Evolutionary conservation across 2,329 filamentous ascomycete genomes (phyloP).

Genomic region (Magnaporthales sp.): DNA sequence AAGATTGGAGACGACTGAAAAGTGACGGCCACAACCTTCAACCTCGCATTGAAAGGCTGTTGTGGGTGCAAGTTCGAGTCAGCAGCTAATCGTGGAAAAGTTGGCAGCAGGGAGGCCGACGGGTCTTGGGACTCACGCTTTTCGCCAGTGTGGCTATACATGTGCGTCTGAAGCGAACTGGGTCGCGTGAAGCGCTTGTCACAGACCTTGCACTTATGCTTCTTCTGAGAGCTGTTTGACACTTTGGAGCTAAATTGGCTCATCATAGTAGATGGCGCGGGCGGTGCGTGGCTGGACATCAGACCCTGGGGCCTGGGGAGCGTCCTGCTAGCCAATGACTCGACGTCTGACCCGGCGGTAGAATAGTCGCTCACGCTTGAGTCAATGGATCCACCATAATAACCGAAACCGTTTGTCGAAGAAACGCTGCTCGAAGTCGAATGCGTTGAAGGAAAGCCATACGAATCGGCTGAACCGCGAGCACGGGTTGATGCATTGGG

Average conservation of each 20-base stretch:
- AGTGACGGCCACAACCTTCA: slow-evolving; percentile 88
- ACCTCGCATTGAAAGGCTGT: slow-evolving; percentile 89
- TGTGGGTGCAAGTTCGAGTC: background rate
- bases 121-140: slow-evolving; percentile 65
- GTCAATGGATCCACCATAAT: slow-evolving; percentile 78
- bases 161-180: slow-evolving; percentile 90
- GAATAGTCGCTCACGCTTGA: slow-evolving; percentile 89
- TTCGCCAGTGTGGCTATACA: slow-evolving; percentile 97
- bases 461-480: slow-evolving; percentile 73
- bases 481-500: slow-evolving; percentile 30
- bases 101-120: background rate
- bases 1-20: slow-evolving; percentile 94
- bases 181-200: slow-evolving; percentile 95
- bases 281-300: slow-evolving; percentile 43
- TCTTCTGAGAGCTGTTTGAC: slow-evolving; percentile 92
- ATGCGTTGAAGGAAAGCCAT: slow-evolving; percentile 80
- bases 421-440: slow-evolving; percentile 88
- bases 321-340: slow-evolving; percentile 73
- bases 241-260: slow-evolving; percentile 96
- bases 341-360: slow-evolving; percentile 78
- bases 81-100: background rate
- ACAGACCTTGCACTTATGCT: slow-evolving; percentile 98
- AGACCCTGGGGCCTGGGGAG: slow-evolving; percentile 66
- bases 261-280: slow-evolving; percentile 96
- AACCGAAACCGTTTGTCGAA: slow-evolving; percentile 68